A percentile compares a stretch with the other conserved stretches of the same genome.
Conservation (phyloP, 78 protist species). For the Bigelowiella natans region DNA sequence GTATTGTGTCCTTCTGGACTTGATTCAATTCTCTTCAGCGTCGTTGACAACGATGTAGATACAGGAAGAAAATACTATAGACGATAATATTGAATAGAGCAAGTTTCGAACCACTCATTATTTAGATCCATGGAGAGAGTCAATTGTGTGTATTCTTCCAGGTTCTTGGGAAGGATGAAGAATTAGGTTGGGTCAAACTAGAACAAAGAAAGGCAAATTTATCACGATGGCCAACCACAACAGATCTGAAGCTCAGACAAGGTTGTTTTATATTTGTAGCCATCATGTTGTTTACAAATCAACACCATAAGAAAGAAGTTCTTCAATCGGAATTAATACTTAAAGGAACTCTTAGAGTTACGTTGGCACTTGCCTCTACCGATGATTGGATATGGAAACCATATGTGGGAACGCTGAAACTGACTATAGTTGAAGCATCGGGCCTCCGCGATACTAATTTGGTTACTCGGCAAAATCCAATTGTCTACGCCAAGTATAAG, state of each 20-base stretch:
- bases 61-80: no score
- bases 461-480: not conserved
- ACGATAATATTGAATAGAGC: not conserved
- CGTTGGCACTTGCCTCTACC: not conserved
- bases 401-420: not conserved
- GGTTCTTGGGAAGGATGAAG: not conserved
- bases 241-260: not conserved
- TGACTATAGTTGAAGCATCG: not conserved
- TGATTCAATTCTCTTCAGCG: no score
- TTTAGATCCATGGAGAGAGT: not conserved
- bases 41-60: no score
- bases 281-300: no score
- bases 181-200: not conserved
- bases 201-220: not conserved
- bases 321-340: not conserved
- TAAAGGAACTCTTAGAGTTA: not conserved
- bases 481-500: not conserved
- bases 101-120: not conserved
- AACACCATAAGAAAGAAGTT: not conserved
- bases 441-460: not conserved
- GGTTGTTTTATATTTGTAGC: no score
- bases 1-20: not conserved
- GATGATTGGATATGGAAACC: not conserved
- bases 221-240: not conserved
- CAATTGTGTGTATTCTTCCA: no score